A percentile compares a stretch with the other conserved stretches of the same genome.
These are phyloP conservation scores for Aureobasidium leucospermi DNA, from an alignment of 2,329 filamentous ascomycete genomes.

Conservation along the genomic window DNA sequence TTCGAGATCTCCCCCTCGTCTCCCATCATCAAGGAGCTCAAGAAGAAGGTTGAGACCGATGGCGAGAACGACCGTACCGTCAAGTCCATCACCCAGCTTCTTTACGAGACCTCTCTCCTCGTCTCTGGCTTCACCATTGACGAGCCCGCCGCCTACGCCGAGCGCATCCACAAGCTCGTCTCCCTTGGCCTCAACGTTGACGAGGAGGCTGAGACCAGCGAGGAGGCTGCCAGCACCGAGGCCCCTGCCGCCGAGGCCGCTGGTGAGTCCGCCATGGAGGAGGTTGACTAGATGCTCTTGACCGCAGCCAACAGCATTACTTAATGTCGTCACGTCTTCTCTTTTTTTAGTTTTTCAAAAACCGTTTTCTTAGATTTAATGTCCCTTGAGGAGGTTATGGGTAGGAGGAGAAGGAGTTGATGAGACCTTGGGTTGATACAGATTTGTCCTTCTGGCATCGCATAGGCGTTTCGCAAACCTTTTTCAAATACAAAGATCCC, in stretches of 20 bases:
- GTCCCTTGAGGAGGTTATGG: not conserved
- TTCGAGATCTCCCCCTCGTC: constrained; percentile 99
- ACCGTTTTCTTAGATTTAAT: constrained; percentile 9
- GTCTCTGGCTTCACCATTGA: constrained; percentile 99
- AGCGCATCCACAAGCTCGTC: constrained; percentile 99
- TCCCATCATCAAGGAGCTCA: constrained; percentile 95
- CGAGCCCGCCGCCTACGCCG: constrained; percentile 93
- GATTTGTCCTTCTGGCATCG: constrained; percentile 6
- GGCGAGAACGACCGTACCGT: constrained; percentile 98
- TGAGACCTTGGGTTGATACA: constrained; percentile 7
- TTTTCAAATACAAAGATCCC: constrained; percentile 2
- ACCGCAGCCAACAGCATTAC: not conserved
- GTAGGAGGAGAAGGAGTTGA: not conserved
- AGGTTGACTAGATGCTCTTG: constrained; percentile 73
- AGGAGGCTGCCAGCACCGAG: constrained; percentile 51
- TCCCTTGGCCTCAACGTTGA: constrained; percentile 96
- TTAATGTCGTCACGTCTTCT: constrained; percentile 15
- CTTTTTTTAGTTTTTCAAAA: not conserved
- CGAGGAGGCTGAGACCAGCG: constrained; percentile 70
- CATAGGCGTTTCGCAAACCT: constrained; percentile 5
- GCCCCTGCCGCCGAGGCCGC: constrained; percentile 56
- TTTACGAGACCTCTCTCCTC: constrained; percentile 97
- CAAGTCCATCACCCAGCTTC: constrained; percentile 96
- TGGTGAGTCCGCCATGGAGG: constrained; percentile 96
- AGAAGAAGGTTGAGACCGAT: constrained; percentile 97